Conservation (phyloP, 768 basidiomycete genomes). For the Amylocystis lapponica region DNA sequence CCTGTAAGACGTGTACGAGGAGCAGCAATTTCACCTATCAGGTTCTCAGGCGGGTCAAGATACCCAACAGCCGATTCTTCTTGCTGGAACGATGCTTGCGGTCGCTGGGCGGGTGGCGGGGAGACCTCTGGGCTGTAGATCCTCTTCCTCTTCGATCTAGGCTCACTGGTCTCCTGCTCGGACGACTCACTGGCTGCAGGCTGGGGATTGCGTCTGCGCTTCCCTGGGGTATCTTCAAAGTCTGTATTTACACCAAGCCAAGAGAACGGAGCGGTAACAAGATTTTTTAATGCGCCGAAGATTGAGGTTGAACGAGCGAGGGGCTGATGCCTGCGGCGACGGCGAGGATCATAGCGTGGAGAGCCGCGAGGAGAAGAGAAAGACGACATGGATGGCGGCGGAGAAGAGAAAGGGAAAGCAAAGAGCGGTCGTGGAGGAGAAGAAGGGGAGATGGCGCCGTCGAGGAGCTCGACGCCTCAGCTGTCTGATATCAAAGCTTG, state of each 20-base stretch:
- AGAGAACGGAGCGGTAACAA: conserved; percentile 27
- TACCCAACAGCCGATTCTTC: conserved; percentile 15
- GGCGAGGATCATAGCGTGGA: conserved; percentile 8
- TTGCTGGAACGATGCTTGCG: conserved; percentile 7
- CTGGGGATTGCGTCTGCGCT: conserved; percentile 21
- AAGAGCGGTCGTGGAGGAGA: not conserved
- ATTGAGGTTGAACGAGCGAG: conserved; percentile 24
- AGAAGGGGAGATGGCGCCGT: no score
- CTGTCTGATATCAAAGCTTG: not conserved
- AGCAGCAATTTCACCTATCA: conserved; percentile 5
- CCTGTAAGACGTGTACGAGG: conserved; percentile 5
- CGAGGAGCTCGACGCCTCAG: no score
- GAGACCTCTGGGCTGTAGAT: conserved; percentile 19
- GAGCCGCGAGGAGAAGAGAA: conserved; percentile 8
- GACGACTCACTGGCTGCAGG: conserved; percentile 14
- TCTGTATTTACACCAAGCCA: conserved; percentile 25
- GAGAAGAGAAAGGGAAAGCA: conserved; percentile 4
- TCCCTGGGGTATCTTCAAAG: conserved; percentile 26
- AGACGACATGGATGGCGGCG: conserved; percentile 11
- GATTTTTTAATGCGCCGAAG: conserved; percentile 29
- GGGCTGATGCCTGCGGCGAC: conserved; percentile 9
- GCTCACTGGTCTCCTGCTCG: conserved; percentile 14
- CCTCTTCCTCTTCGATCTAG: conserved; percentile 25
- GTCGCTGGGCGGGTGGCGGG: conserved; percentile 1
- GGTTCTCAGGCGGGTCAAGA: conserved; percentile 24